These are phyloP conservation scores for Logfia minima DNA, from an alignment of 129 eudicot species.

Conservation along the genomic window DNA sequence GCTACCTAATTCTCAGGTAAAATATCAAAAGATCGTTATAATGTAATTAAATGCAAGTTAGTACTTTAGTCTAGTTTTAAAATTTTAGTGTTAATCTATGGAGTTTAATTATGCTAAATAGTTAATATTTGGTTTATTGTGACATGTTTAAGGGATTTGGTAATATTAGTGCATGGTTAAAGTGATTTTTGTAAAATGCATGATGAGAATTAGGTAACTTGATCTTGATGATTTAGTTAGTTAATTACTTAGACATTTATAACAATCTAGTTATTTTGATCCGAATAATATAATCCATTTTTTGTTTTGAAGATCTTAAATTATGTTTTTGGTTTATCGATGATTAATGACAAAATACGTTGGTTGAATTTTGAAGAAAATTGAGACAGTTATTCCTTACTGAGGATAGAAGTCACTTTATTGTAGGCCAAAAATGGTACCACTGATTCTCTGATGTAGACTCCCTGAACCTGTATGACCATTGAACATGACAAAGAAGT, in stretches of 20 bases:
- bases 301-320: background rate
- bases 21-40: background rate
- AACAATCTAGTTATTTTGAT: background rate
- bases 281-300: background rate
- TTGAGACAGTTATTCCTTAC: constrained; percentile 17
- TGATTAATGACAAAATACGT: constrained; percentile 13
- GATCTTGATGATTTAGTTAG: background rate
- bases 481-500: constrained; percentile 19
- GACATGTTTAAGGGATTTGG: background rate
- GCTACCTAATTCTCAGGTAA: constrained; percentile 66
- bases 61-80: background rate
- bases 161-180: too few relatives aligned
- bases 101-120: background rate
- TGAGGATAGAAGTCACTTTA: constrained; percentile 19
- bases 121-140: constrained; percentile 6
- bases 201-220: background rate
- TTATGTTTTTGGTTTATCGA: background rate
- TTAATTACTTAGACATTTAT: background rate
- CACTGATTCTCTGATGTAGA: background rate
- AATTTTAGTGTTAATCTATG: background rate
- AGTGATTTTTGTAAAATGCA: background rate
- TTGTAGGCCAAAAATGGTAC: constrained; percentile 27
- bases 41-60: background rate
- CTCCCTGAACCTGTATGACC: constrained; percentile 12
- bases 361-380: constrained; percentile 25